Percentiles rank a stretch among this genome's conserved stretches.
Conservation (phyloP, 257 asterid species). For the Agastache rugosa region DNA sequence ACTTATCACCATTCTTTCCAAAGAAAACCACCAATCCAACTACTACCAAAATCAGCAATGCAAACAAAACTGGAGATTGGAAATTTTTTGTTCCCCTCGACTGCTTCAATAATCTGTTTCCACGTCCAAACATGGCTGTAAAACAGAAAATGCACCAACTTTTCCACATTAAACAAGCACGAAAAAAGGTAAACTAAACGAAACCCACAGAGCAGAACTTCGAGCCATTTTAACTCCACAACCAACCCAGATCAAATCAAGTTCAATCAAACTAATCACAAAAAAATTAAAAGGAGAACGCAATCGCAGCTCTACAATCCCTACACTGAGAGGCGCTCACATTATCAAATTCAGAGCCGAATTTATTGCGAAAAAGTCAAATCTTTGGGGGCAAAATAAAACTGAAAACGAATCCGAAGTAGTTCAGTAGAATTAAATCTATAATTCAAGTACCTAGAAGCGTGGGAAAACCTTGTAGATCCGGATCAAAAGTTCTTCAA, state of each 20-base stretch:
- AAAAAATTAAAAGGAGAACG: not conserved
- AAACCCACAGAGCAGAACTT: not conserved
- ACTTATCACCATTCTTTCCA: conserved; percentile 46
- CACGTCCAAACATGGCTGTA: conserved; percentile 63
- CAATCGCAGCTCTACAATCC: not conserved
- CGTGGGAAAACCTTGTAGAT: conserved; percentile 30
- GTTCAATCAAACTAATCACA: conserved; percentile 4
- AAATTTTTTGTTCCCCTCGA: conserved; percentile 42
- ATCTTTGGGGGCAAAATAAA: conserved; percentile 24
- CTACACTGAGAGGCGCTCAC: not conserved
- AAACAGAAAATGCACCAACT: conserved; percentile 16
- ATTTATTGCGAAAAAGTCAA: conserved; percentile 7
- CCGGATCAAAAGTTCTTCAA: conserved; percentile 34
- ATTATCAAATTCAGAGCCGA: conserved; percentile 10
- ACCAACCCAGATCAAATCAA: conserved; percentile 13
- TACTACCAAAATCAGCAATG: conserved; percentile 47
- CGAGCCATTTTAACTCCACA: not conserved
- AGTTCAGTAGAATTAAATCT: not conserved
- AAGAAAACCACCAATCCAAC: conserved; percentile 50
- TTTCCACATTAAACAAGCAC: conserved; percentile 24
- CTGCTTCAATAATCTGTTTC: conserved; percentile 55
- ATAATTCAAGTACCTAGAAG: conserved; percentile 34
- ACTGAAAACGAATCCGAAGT: not conserved
- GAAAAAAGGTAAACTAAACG: not conserved
- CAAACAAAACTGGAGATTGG: conserved; percentile 47